A percentile compares a stretch with the other conserved stretches of the same genome.
Conservation (phyloP, 352 stramenopile genomes). For the Phytophthora fragariaefolia region DNA sequence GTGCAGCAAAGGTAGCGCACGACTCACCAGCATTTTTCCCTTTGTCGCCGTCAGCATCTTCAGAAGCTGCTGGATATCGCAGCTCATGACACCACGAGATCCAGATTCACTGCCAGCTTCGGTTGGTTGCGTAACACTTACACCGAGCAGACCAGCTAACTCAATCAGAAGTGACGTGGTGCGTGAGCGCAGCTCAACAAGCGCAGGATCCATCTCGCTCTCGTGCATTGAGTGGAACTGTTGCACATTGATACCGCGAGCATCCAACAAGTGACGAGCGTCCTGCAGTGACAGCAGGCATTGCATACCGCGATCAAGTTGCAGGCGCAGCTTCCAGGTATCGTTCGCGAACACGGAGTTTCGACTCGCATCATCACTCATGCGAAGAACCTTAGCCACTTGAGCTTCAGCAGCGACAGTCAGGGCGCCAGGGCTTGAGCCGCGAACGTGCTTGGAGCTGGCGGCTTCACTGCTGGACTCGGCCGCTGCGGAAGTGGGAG, state of each 20-base stretch:
- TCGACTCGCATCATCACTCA: constrained; percentile 47
- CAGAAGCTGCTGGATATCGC: constrained; percentile 59
- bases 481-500: constrained; percentile 18
- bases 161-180: constrained; percentile 79
- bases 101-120: constrained; percentile 19
- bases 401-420: constrained; percentile 32
- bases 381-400: constrained; percentile 62
- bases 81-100: constrained; percentile 44
- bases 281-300: constrained; percentile 85
- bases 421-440: constrained; percentile 36
- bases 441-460: constrained; percentile 24
- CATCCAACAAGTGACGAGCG: constrained; percentile 81
- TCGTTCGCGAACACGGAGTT: constrained; percentile 81
- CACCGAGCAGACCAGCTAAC: constrained; percentile 67
- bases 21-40: constrained; percentile 80
- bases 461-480: constrained; percentile 41
- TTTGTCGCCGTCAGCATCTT: constrained; percentile 67
- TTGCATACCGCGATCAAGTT: constrained; percentile 78
- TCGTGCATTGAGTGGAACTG: constrained; percentile 86
- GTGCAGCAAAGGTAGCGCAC: constrained; percentile 77
- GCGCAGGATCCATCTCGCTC: constrained; percentile 71
- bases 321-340: constrained; percentile 71
- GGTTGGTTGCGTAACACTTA: constrained; percentile 37
- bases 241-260: constrained; percentile 84
- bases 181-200: constrained; percentile 67